Evolutionary conservation across 257 asterid species (phyloP), one percentile per base, ranked within the genome.

Genomic region (Phtheirospermum japonicum): DNA sequence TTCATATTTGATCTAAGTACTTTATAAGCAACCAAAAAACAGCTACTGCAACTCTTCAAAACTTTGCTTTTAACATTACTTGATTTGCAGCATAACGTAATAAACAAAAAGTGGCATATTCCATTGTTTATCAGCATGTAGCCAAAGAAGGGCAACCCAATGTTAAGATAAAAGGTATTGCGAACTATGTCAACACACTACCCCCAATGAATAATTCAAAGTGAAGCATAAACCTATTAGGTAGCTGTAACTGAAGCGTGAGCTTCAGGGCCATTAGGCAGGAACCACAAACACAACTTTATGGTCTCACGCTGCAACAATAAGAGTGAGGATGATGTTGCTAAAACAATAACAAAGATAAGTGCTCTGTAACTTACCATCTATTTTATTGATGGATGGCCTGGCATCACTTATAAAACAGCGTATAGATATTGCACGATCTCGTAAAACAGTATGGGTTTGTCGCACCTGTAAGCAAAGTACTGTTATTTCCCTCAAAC

Each of bases 381-480:
- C 82, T 63, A 77, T 67, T 68, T 78, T 79, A 64, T 71, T 74
- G 67, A 73, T 69, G 14, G 82, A 76, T 57, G 78, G 66, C 73
- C 89, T 71, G 16, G 78, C 72, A 70, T 81, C 84, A 59, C 43
- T 79, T 9, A 79, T 60, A 74, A 84, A 81, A 70, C 79, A 80
- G 68, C 95, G 87, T 50, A 58, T 52, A 19, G 68, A 57, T 34
- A 70, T 48, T 39, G 75, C 77, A 43, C 75, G 80, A 64, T 85
- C 86, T 61, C 76, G 84, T 64, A 86, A 64, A 64, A 80, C 67
- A 40, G 63, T 79, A 18, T 80, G 75, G 64, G 83, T 67, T 70
- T 64, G 80, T 33, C 75, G 79, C 50, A 91, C 57, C 98, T 91
- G 98, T 45, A 75, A 55, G 39, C 50, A 60, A 66, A 45, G 9